Base-by-base conservation (phyloP, 2,329 filamentous ascomycete genomes). In the Fusarium sp. region DNA sequence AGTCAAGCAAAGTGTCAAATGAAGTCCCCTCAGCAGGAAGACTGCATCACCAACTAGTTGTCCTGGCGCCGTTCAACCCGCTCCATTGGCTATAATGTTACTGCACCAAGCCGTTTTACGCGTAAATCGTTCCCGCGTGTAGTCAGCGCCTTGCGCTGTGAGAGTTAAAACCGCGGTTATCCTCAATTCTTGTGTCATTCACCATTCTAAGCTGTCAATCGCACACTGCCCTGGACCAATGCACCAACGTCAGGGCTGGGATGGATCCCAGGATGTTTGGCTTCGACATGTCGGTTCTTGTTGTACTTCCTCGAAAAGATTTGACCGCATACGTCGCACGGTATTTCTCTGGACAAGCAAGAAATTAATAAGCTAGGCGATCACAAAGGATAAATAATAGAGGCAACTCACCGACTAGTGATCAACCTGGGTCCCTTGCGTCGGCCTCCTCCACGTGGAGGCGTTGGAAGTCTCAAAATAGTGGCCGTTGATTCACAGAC, bases 41-140 rank as follows among this genome's bases (percentile, higher is more conserved):
- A 0, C 85, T 98, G 0, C 95, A 98, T 66, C 95, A 98, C 74
- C 95, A 98, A 77, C 84, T 98, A 0, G 95, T 94, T 0, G 95
- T 96, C 28, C 81, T 96, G 0, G 91, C 93, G 0, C 83, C 92
- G 0, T 91, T 92, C 0, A 91, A 93, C 65, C 88, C 88, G 1
- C 81, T 94, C 0, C 89, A 92, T 62, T 93, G 95, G 78, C 81
- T 95, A 0, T 94, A 89, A 75, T 93, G 89, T 67, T 95, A 94
- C 68, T 95, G 94, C 72, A 83, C 24, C 24, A 94, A 94, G 66
- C 90, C 90, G 0, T 85, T 96, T 0, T 93, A 24, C 17, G 8
- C 18, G 32, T 36, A 20, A 26, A 20, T 10, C 3, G 1, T 2
- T 24, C 3, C 30, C 48, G 30, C n/a, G 17, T 51, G 24, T 14